These are phyloP conservation scores for Pythium periplocum DNA, from an alignment of 352 stramenopile species.

Conservation along the genomic window DNA sequence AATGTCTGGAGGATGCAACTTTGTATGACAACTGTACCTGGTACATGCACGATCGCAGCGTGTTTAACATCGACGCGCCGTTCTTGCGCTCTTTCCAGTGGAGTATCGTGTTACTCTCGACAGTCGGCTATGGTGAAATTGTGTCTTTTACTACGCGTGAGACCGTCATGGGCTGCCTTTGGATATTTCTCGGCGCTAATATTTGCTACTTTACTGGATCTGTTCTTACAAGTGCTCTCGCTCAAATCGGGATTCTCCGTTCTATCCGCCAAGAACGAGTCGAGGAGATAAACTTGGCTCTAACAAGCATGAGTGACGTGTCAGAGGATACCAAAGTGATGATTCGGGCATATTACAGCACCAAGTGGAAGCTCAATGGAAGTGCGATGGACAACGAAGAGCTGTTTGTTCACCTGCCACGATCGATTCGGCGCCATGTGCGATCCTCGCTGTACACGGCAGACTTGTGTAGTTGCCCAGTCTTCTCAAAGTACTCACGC, in stretches of 20 bases:
- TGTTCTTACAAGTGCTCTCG: constrained; percentile 48
- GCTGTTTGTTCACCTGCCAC: constrained; percentile 39
- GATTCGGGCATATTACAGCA: constrained; percentile 60
- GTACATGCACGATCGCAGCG: constrained; percentile 63
- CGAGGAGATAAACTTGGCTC: constrained; percentile 56
- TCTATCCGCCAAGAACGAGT: constrained; percentile 43
- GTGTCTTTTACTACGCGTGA: constrained; percentile 53
- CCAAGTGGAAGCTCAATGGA: constrained; percentile 70
- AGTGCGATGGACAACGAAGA: constrained; percentile 48
- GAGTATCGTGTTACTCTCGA: constrained; percentile 69
- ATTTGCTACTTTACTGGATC: constrained; percentile 71
- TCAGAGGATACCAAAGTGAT: constrained; percentile 42
- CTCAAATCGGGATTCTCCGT: constrained; percentile 41
- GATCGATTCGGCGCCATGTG: constrained; percentile 33
- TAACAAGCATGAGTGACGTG: constrained; percentile 38
- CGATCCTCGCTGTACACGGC: constrained; percentile 26
- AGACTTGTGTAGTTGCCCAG: constrained; percentile 21
- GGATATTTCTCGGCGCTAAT: constrained; percentile 70
- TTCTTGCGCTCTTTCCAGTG: constrained; percentile 62
- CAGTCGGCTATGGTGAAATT: constrained; percentile 67
- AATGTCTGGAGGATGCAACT: constrained; percentile 46
- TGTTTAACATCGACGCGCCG: constrained; percentile 49
- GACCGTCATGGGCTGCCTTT: constrained; percentile 45
- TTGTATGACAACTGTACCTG: constrained; percentile 60
- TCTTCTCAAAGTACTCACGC: constrained; percentile 16